phyloP scores from a whole-genome alignment of 352 stramenopile genomes.

The Globisporangium abappressorium region DNA sequence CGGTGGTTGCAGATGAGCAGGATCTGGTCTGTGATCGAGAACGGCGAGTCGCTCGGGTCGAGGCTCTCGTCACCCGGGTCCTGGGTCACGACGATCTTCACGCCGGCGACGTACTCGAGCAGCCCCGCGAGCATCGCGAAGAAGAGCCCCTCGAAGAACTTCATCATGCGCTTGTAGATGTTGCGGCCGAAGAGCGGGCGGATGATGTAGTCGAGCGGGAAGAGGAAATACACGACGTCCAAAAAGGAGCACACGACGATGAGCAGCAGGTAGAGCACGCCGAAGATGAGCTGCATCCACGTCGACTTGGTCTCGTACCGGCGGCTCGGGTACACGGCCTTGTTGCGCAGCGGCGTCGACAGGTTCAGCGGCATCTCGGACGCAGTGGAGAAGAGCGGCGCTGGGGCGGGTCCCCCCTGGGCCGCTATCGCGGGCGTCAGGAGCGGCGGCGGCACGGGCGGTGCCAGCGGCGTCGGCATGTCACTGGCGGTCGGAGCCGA shows the following conservation, averaged over 20 bases:
- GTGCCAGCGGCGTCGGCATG: neutral
- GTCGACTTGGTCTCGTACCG: constrained; percentile 44
- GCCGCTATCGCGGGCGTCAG: neutral
- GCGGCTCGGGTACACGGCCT: constrained; percentile 38
- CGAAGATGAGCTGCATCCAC: constrained; percentile 39
- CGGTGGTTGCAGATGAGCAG: constrained; percentile 77
- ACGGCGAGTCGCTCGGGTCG: constrained; percentile 29
- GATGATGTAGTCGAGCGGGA: constrained; percentile 50
- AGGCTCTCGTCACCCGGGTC: constrained; percentile 30
- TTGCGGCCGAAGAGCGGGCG: constrained; percentile 25
- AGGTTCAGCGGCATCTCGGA: constrained; percentile 19
- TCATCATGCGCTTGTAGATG: constrained; percentile 28
- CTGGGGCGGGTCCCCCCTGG: neutral
- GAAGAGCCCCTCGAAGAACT: constrained; percentile 44
- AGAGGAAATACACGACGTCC: constrained; percentile 57
- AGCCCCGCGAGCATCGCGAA: constrained; percentile 61
- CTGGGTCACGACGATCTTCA: constrained; percentile 58
- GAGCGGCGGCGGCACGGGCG: constrained; percentile 3
- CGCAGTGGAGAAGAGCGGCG: constrained; percentile 11
- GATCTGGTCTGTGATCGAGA: constrained; percentile 40
- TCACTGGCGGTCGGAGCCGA: neutral
- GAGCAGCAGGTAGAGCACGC: constrained; percentile 42
- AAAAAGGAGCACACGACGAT: constrained; percentile 53
- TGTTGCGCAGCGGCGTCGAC: constrained; percentile 19
- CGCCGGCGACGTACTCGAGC: constrained; percentile 50